These are phyloP conservation scores for Xylariomycetidae sp. DNA, from an alignment of 2,329 filamentous ascomycete genomes.

Conservation along the genomic window DNA sequence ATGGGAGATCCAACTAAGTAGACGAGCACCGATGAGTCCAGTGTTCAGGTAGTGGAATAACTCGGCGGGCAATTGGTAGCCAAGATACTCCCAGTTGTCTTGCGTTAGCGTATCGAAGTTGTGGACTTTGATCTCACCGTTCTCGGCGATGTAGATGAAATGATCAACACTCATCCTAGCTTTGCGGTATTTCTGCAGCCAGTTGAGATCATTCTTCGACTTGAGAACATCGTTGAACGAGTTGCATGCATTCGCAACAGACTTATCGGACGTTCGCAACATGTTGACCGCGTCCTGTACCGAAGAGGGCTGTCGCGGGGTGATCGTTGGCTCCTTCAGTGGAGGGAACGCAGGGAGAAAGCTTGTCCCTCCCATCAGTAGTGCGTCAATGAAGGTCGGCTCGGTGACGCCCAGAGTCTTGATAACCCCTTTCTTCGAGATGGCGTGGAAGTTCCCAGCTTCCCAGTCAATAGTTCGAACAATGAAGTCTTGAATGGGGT, in stretches of 20 bases:
- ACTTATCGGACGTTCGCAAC: constrained; percentile 63
- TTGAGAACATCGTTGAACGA: constrained; percentile 71
- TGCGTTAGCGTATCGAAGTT: constrained; percentile 68
- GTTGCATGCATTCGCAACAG: constrained; percentile 66
- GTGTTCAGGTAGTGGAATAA: constrained; percentile 84
- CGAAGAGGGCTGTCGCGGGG: constrained; percentile 51
- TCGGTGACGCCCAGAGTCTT: constrained; percentile 60
- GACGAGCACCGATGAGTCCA: constrained; percentile 70
- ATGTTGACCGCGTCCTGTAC: constrained; percentile 75
- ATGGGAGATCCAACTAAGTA: constrained; percentile 77
- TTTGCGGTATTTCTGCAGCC: constrained; percentile 80
- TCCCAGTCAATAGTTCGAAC: constrained; percentile 64
- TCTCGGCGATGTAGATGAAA: constrained; percentile 71
- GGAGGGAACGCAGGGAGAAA: constrained; percentile 76
- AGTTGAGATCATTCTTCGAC: constrained; percentile 63
- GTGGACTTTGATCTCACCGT: constrained; percentile 71
- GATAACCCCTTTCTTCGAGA: constrained; percentile 65
- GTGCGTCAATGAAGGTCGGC: constrained; percentile 74
- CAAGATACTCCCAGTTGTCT: constrained; percentile 85
- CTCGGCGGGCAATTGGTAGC: constrained; percentile 83
- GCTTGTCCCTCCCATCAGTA: constrained; percentile 75
- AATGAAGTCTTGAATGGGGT: constrained; percentile 73
- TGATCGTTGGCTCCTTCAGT: constrained; percentile 54
- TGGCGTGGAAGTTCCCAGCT: constrained; percentile 52
- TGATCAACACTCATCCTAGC: constrained; percentile 82